phyloP scores from a whole-genome alignment of 805 yeast genomes.

The Deakozyma indianensis region DNA sequence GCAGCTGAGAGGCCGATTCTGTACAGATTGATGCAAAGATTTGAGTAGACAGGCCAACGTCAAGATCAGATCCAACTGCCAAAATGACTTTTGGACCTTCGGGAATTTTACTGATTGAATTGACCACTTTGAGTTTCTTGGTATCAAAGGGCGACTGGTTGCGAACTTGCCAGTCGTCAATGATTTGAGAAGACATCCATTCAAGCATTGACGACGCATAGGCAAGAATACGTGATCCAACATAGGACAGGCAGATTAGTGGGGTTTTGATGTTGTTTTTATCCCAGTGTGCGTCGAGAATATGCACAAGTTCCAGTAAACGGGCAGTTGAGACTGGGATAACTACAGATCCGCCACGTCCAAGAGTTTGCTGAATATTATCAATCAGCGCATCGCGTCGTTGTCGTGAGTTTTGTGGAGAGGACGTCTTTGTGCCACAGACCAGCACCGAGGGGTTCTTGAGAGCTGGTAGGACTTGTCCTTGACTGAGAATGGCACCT shows the following conservation, averaged over 20 bases:
- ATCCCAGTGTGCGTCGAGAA: constrained; percentile 53
- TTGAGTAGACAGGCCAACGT: constrained; percentile 40
- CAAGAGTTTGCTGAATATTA: constrained; percentile 49
- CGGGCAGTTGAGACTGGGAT: constrained; percentile 75
- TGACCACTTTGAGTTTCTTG: constrained; percentile 42
- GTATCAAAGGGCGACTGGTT: constrained; percentile 71
- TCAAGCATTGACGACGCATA: constrained; percentile 85
- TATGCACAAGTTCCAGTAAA: constrained; percentile 60
- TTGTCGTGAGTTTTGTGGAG: constrained; percentile 29
- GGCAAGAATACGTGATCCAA: constrained; percentile 62
- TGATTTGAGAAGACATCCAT: constrained; percentile 88
- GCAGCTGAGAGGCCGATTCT: constrained; percentile 51
- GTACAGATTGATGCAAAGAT: constrained; percentile 35
- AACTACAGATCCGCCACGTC: constrained; percentile 66
- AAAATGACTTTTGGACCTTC: constrained; percentile 57
- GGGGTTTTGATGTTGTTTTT: constrained; percentile 35
- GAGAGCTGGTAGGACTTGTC: constrained; percentile 46
- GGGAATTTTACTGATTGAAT: constrained; percentile 25
- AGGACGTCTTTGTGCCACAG: constrained; percentile 42
- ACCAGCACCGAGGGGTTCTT: constrained; percentile 72
- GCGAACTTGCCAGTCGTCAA: constrained; percentile 68
- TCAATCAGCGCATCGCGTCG: constrained; percentile 51
- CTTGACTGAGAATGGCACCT: constrained; percentile 47
- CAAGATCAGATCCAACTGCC: constrained; percentile 53
- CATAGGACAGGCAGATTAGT: constrained; percentile 58